phyloP scores from a whole-genome alignment of 1,284 basidiomycete species.

The Exsudoporus floridanus region DNA sequence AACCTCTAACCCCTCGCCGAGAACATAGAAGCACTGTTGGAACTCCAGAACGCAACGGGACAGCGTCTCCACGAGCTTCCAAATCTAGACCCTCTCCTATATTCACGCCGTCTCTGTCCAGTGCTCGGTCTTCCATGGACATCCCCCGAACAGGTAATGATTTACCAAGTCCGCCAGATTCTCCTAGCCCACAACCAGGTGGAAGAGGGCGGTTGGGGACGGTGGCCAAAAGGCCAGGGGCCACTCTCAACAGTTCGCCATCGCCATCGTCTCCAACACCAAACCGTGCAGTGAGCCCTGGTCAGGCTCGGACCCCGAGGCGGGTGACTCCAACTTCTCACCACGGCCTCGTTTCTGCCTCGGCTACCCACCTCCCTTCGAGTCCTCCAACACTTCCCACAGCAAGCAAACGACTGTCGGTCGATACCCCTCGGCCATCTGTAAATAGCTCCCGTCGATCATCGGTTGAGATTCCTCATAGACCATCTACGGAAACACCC shows the following conservation, averaged over 20 bases:
- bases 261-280: slow-evolving; percentile 37
- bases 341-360: slow-evolving; percentile 37
- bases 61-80: slow-evolving; percentile 25
- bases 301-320: slow-evolving; percentile 38
- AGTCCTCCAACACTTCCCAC: slow-evolving; percentile 29
- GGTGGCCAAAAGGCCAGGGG: slow-evolving; percentile 38
- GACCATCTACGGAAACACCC: slow-evolving; percentile 30
- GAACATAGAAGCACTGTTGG: slow-evolving; percentile 22
- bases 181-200: slow-evolving; percentile 46
- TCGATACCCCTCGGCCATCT: slow-evolving; percentile 35
- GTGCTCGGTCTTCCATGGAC: slow-evolving; percentile 30
- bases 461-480: slow-evolving; percentile 36
- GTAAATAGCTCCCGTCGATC: slow-evolving; percentile 33
- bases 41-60: slow-evolving; percentile 24
- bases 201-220: slow-evolving; percentile 43
- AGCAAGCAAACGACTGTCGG: slow-evolving; percentile 34
- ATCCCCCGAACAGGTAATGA: slow-evolving; percentile 38
- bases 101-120: slow-evolving; percentile 32
- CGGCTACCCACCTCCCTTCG: slow-evolving; percentile 38
- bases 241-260: slow-evolving; percentile 36
- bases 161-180: slow-evolving; percentile 45
- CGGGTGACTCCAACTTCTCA: slow-evolving; percentile 35
- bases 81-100: slow-evolving; percentile 41
- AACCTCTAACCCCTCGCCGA: slow-evolving; percentile 39
- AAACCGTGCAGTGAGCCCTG: slow-evolving; percentile 43